Conservation (phyloP, 225 moss, liverwort and hornwort species). For the Marchantia paleacea region DNA sequence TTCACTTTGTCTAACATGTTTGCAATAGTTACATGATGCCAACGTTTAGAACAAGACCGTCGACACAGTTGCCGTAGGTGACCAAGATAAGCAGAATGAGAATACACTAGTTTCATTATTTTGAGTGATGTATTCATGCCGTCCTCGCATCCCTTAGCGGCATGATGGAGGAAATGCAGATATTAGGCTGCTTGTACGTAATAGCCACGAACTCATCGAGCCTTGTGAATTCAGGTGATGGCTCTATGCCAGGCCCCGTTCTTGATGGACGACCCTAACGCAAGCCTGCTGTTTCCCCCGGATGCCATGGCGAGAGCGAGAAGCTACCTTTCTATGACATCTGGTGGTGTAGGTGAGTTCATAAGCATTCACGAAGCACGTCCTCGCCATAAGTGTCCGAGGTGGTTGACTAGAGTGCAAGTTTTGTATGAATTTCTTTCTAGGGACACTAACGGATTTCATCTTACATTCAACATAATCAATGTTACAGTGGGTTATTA, state of each 20-base stretch:
- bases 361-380: neutral
- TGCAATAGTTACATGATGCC: too few species aligned
- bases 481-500: neutral
- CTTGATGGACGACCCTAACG: constrained; percentile 75
- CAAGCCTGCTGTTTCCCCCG: constrained; percentile 57
- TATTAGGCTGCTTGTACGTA: too few species aligned
- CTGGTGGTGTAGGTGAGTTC: constrained; percentile 78
- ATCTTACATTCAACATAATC: neutral
- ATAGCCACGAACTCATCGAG: neutral
- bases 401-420: neutral
- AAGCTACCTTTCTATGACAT: constrained; percentile 68
- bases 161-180: too few species aligned
- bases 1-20: too few species aligned
- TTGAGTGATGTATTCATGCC: too few species aligned
- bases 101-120: too few species aligned
- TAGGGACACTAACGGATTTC: neutral
- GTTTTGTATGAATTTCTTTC: neutral
- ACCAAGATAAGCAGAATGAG: too few species aligned
- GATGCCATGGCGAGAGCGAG: constrained; percentile 84
- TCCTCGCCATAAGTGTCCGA: neutral
- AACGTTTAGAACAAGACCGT: too few species aligned
- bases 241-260: constrained; percentile 95
- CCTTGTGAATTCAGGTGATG: constrained; percentile 60
- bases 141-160: too few species aligned
- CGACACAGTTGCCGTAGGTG: too few species aligned